These are phyloP conservation scores for Epithele typhae DNA, from an alignment of 768 basidiomycete genomes.

Conservation along the genomic window DNA sequence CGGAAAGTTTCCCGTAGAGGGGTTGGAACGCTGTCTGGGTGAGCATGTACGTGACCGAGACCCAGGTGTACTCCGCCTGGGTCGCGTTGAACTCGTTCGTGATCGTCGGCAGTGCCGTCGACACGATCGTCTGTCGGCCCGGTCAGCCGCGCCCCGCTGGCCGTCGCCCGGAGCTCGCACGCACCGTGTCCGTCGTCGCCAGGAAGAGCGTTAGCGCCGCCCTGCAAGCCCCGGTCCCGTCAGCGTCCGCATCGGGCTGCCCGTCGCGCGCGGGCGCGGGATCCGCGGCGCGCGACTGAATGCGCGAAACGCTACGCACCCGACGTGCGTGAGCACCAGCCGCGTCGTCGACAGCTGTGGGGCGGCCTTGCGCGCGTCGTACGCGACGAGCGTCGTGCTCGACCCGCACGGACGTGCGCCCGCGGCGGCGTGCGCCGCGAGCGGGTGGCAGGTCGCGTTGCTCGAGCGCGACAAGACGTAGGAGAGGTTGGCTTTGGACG, in stretches of 20 bases:
- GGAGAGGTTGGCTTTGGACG: conserved; percentile 4
- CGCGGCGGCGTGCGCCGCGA: conserved; percentile 10
- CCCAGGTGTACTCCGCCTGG: conserved; percentile 78
- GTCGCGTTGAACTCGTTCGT: conserved; percentile 63
- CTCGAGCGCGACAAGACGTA: conserved; percentile 8
- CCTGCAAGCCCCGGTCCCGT: conserved; percentile 34
- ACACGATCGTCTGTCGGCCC: conserved; percentile 57
- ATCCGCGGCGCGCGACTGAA: conserved; percentile 3
- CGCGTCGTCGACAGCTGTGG: conserved; percentile 46
- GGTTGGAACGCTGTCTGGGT: conserved; percentile 86
- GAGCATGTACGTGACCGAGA: conserved; percentile 79
- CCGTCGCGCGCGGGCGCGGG: no score
- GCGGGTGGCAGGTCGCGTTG: conserved; percentile 6
- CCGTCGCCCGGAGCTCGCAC: conserved; percentile 22
- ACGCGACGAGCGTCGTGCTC: conserved; percentile 20
- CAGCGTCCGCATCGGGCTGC: no score
- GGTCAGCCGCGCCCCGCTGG: conserved; percentile 8
- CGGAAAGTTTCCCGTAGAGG: conserved; percentile 75
- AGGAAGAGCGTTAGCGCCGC: conserved; percentile 79
- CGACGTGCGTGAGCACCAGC: conserved; percentile 63
- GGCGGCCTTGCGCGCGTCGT: conserved; percentile 9
- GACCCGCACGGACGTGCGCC: no score
- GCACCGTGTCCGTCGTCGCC: conserved; percentile 80
- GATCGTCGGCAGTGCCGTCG: conserved; percentile 81
- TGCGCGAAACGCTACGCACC: conserved; percentile 39